Evolutionary conservation across 1,139 yeast species (phyloP).

Genomic region (Scheffersomyces stambukii): DNA sequence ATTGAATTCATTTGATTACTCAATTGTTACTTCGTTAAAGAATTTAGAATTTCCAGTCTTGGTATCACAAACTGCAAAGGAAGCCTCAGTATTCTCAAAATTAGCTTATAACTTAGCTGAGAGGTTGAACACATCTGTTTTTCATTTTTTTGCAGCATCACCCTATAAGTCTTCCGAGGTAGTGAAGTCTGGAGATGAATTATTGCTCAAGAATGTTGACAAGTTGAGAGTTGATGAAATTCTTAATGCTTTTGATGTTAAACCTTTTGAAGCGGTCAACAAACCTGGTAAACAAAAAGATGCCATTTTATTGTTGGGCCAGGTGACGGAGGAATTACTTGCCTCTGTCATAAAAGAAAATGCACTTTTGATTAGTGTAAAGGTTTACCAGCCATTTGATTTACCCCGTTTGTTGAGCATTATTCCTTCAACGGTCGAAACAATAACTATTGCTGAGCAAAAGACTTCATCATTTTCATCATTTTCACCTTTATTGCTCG

Average conservation of each 20-base stretch:
- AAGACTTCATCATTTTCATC: conserved; percentile 39
- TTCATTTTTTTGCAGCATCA: conserved; percentile 54
- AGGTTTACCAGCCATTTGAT: conserved; percentile 71
- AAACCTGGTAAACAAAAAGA: conserved; percentile 35
- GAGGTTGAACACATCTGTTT: conserved; percentile 48
- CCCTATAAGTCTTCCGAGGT: conserved; percentile 13
- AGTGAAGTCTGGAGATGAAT: conserved; percentile 14
- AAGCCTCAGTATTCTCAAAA: conserved; percentile 46
- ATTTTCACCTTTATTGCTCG: conserved; percentile 66
- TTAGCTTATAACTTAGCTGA: conserved; percentile 53
- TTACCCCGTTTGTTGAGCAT: conserved; percentile 44
- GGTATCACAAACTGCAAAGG: conserved; percentile 56
- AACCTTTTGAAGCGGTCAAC: conserved; percentile 29
- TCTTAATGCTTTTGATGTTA: conserved; percentile 21
- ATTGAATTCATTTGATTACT: conserved; percentile 54
- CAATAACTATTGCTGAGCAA: conserved; percentile 66
- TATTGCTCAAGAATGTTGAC: conserved; percentile 13
- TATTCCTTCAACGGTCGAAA: conserved; percentile 54
- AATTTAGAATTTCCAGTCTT: conserved; percentile 63
- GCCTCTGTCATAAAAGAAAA: conserved; percentile 37
- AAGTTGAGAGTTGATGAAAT: conserved; percentile 23
- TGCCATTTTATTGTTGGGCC: conserved; percentile 61
- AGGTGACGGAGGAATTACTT: conserved; percentile 42
- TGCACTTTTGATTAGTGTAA: conserved; percentile 52
- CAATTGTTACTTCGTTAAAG: conserved; percentile 63